Conservation (phyloP, 1,284 basidiomycete genomes). For the Ceratorhiza oryzae-sativae region DNA sequence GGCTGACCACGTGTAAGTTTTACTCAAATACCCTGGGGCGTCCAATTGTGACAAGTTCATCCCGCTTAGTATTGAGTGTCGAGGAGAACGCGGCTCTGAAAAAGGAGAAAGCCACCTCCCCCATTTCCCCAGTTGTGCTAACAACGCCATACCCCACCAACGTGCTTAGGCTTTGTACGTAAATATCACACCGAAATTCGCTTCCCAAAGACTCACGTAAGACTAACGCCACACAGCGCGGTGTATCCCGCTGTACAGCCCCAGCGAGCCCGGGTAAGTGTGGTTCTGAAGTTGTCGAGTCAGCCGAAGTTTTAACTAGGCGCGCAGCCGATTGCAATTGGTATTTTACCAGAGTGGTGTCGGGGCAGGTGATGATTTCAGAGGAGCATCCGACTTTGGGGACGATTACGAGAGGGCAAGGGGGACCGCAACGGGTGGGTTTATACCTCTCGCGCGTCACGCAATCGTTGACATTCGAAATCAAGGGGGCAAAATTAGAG, state of each 20-base stretch:
- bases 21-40: neutral
- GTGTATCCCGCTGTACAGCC: conserved; percentile 4
- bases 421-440: conserved; percentile 25
- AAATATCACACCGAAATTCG: neutral
- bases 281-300: neutral
- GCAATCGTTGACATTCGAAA: neutral
- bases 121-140: neutral
- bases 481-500: conserved; percentile 40
- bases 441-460: neutral
- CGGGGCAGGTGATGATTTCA: conserved; percentile 33
- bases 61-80: neutral
- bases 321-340: conserved; percentile 27
- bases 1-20: conserved; percentile 27
- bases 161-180: conserved; percentile 30
- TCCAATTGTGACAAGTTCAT: too few species aligned
- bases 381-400: conserved; percentile 10
- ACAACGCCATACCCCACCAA: conserved; percentile 25
- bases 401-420: conserved; percentile 27
- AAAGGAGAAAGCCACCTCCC: conserved; percentile 8
- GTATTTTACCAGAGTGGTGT: conserved; percentile 42
- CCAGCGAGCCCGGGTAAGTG: conserved; percentile 9
- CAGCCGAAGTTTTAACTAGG: neutral
- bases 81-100: conserved; percentile 4
- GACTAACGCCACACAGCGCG: conserved; percentile 7
- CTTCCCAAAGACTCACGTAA: neutral